phyloP scores from a whole-genome alignment of 2,329 filamentous ascomycete genomes.

The Ophiobolus disseminans region DNA sequence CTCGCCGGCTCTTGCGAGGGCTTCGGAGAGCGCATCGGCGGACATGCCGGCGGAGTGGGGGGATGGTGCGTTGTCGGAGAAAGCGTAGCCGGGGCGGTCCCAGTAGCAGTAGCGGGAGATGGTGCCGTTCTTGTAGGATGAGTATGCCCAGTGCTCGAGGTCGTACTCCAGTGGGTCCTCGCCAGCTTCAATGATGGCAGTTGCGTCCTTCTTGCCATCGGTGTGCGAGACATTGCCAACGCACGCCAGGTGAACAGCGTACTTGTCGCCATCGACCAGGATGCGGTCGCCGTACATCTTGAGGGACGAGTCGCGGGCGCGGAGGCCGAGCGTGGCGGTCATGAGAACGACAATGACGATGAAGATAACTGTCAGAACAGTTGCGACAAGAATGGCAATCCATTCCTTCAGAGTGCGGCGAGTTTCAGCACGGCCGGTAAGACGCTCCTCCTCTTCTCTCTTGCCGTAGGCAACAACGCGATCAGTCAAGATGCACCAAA shows the following conservation, averaged over 20 bases:
- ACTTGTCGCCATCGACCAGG: conserved; percentile 83
- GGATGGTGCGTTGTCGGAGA: conserved; percentile 90
- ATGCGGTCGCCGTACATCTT: conserved; percentile 76
- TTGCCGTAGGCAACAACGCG: conserved; percentile 90
- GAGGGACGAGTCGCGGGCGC: conserved; percentile 78
- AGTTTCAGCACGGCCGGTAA: conserved; percentile 88
- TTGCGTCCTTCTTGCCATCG: conserved; percentile 68
- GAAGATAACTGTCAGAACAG: conserved; percentile 73
- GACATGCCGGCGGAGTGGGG: conserved; percentile 92
- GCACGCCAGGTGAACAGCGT: conserved; percentile 86
- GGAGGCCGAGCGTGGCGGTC: conserved; percentile 79
- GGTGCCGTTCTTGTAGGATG: conserved; percentile 77
- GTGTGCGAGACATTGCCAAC: conserved; percentile 70
- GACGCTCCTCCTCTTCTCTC: conserved; percentile 85
- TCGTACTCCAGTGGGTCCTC: conserved; percentile 79
- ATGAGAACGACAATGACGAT: conserved; percentile 74
- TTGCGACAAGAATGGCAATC: conserved; percentile 78
- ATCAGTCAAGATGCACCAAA: conserved; percentile 82
- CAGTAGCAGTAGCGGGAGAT: conserved; percentile 94
- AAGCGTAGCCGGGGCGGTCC: conserved; percentile 88
- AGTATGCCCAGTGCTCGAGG: conserved; percentile 80
- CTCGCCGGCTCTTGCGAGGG: conserved; percentile 79
- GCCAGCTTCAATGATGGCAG: conserved; percentile 84
- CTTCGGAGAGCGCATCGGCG: conserved; percentile 87
- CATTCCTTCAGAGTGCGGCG: conserved; percentile 83